Evolutionary conservation across 2,329 filamentous ascomycete genomes (phyloP).

Genomic region (Phaeophleospora eucalypticola): DNA sequence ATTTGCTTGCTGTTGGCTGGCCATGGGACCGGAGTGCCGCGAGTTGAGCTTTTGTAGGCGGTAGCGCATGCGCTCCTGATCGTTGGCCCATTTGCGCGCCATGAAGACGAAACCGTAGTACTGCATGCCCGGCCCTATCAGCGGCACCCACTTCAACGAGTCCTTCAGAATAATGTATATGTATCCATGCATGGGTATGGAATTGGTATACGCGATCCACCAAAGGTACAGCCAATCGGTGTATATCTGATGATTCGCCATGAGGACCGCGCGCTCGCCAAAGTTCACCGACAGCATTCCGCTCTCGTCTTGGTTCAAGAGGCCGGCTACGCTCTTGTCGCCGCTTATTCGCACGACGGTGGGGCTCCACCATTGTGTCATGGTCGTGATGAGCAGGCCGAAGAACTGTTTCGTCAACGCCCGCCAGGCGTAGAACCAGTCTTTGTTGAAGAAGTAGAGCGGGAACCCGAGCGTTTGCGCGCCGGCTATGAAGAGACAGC

Average conservation of each 20-base stretch:
- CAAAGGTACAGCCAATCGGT: slow-evolving; percentile 92
- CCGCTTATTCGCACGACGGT: slow-evolving; percentile 77
- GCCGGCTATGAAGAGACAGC: slow-evolving; percentile 47
- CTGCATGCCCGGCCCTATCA: slow-evolving; percentile 78
- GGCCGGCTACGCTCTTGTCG: slow-evolving; percentile 70
- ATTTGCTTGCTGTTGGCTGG: slow-evolving; percentile 29
- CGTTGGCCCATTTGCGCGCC: slow-evolving; percentile 81
- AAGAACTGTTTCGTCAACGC: slow-evolving; percentile 82
- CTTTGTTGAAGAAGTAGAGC: slow-evolving; percentile 68
- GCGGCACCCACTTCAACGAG: slow-evolving; percentile 75
- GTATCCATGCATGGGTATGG: slow-evolving; percentile 67
- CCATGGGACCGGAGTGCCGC: slow-evolving; percentile 35
- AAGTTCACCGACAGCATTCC: slow-evolving; percentile 72
- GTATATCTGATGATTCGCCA: slow-evolving; percentile 73
- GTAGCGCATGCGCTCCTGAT: slow-evolving; percentile 69
- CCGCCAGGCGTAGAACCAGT: slow-evolving; percentile 80
- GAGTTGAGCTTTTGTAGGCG: slow-evolving; percentile 67
- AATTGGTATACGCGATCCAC: slow-evolving; percentile 77
- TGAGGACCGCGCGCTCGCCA: slow-evolving; percentile 73
- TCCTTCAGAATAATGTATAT: slow-evolving; percentile 89
- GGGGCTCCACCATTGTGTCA: slow-evolving; percentile 82
- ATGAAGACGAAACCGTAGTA: slow-evolving; percentile 89
- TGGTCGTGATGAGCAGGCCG: slow-evolving; percentile 68
- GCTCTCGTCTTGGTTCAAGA: slow-evolving; percentile 64
- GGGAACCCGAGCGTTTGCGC: slow-evolving; percentile 71